Evolutionary conservation across 352 stramenopile genomes (phyloP), one percentile per base, ranked within the genome.

Genomic region (Plasmopara halstedii): DNA sequence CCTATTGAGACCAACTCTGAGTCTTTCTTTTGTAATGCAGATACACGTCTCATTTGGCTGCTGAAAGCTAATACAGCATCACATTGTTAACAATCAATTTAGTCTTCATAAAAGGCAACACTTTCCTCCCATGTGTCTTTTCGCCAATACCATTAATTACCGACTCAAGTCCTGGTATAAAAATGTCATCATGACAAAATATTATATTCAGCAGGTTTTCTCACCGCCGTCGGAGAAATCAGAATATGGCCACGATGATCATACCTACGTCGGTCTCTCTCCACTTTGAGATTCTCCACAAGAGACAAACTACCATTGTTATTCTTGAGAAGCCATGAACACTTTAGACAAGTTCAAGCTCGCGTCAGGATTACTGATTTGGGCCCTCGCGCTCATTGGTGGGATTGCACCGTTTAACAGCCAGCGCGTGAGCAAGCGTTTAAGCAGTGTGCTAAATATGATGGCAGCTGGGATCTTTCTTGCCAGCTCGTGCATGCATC

Each of bases 391-490:
- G 11, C 20, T 92, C 5, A 42, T 66, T 14, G 77, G 77, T 32
- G 77, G 73, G 47, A 32, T 81, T 20, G 66, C 59, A 13, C 75
- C 77, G 19, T 43, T 83, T 21, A 69, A 59, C 38, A 60, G 55
- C 27, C 60, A 61, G 19, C 55, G 55, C 38, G 42, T 65, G 36
- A 57, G 67, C 27, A 70, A 69, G 23, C 56, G 49, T 25, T 46
- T 48, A 32, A 83, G 54, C 17, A 88, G 75, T 38, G 52, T 78
- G 21, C 72, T 92, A 49, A 92, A 92, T 56, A 88, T 88, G 77
- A 62, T 84, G 43, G 78, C 80, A 2, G 80, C 68, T 9, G 80
- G 80, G 27, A 83, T 92, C 44, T 92, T 92, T 53, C 66, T 92
- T 32, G 70, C 75, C 1, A 76, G 77, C 9, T 88, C 80, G 18